phyloP scores from a whole-genome alignment of 306 rosid species.

The Casuarina glauca region DNA sequence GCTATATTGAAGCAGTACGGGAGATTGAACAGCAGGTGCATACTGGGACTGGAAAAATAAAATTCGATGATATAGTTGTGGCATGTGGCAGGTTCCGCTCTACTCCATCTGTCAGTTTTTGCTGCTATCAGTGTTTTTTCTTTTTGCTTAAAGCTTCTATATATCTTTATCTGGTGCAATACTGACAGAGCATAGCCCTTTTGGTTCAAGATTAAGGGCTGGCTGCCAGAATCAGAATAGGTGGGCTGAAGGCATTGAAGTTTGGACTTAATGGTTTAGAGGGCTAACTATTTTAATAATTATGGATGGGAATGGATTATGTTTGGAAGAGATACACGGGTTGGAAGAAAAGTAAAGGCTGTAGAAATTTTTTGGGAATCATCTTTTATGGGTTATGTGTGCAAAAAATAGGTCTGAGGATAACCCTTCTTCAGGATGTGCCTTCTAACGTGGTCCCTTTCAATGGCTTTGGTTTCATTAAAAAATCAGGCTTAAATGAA shows the following conservation, averaged over 20 bases:
- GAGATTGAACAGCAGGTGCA: conserved; percentile 88
- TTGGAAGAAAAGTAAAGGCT: too few species aligned
- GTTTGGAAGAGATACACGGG: not conserved
- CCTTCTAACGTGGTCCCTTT: not conserved
- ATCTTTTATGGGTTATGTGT: not conserved
- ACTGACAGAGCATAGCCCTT: not conserved
- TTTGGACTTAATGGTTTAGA: not conserved
- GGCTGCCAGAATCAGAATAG: not conserved
- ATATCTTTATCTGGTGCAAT: not conserved
- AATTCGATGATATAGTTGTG: conserved; percentile 89
- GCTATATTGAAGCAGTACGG: conserved; percentile 75
- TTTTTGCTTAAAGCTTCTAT: conserved; percentile 4
- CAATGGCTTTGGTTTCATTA: not conserved
- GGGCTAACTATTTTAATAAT: not conserved
- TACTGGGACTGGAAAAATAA: conserved; percentile 37
- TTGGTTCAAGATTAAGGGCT: not conserved
- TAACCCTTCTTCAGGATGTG: not conserved
- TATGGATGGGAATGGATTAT: not conserved
- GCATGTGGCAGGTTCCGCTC: conserved; percentile 89
- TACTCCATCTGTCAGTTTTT: conserved; percentile 34
- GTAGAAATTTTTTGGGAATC: not conserved
- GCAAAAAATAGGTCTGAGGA: not conserved
- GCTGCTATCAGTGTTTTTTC: conserved; percentile 9
- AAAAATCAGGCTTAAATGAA: not conserved
- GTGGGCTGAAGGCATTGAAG: not conserved